These are phyloP conservation scores for Vitis hybrid DNA, from an alignment of 177 flowering plant species.

Conservation along the genomic window DNA sequence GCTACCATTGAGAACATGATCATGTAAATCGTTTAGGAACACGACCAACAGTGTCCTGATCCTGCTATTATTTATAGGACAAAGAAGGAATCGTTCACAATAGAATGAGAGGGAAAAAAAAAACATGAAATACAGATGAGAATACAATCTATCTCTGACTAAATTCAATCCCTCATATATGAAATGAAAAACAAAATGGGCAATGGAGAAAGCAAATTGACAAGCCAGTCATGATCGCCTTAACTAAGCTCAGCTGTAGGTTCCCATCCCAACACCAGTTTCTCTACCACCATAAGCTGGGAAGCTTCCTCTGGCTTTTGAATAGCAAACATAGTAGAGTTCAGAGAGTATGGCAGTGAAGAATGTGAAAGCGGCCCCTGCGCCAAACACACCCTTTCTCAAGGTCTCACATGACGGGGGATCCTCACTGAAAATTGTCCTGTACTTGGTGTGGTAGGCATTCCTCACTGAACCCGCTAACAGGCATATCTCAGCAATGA, in stretches of 20 bases:
- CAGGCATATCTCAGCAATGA: constrained; percentile 80
- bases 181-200: constrained; percentile 5
- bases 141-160: constrained; percentile 1
- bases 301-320: constrained; percentile 55
- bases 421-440: constrained; percentile 29
- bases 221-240: neutral
- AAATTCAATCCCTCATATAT: neutral
- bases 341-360: constrained; percentile 66
- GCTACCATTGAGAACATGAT: no score
- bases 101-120: no score
- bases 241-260: constrained; percentile 38
- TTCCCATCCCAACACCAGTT: constrained; percentile 58
- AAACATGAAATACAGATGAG: neutral
- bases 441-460: constrained; percentile 85
- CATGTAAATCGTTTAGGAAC: no score
- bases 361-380: constrained; percentile 85
- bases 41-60: no score
- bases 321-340: constrained; percentile 62
- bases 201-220: neutral
- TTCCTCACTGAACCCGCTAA: constrained; percentile 85
- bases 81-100: no score
- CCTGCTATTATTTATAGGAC: no score
- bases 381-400: constrained; percentile 88
- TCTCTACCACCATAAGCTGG: constrained; percentile 44
- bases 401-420: constrained; percentile 62